Base-by-base conservation (phyloP, 768 basidiomycete genomes). In the Xerocomus brunneocitrinus region DNA sequence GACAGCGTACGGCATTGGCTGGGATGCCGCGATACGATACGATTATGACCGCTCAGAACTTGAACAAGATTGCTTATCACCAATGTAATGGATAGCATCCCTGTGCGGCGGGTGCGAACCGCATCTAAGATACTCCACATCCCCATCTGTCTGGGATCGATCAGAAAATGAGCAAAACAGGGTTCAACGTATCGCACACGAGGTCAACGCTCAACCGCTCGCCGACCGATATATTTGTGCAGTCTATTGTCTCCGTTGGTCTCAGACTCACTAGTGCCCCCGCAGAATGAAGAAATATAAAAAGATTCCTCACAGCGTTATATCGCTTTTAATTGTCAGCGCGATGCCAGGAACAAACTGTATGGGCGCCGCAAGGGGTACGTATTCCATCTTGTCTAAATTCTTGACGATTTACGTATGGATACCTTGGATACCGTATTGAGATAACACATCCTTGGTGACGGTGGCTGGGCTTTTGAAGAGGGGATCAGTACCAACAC, bases 401-500 rank as follows among this genome's bases (percentile, higher is more conserved):
- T 22, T 13, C 46, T 47, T 25, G 13, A 43, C 5, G 40, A 10
- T n/a, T 63, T 49, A 62, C 50, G 48, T 49, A 49, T 34, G 47
- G 43, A 55, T 56, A 43, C 73, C 66, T 62, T 71, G 74, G 58
- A 90, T 77, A 59, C 82, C 81, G 68, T 90, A 91, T 65, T 86
- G 81, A 58, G 74, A 61, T 49, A 92, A 71, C 32, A 80, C 73
- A 32, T 79, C 76, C 24, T 71, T 65, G 52, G 66, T 63, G 51
- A 84, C 76, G 16, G 79, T 61, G 12, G 89, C 83, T 38, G 95
- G 95, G 70, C 91, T 92, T 71, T 83, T 87, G 78, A 97, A 94
- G 36, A 95, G 81, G 40, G 85, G 81, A 71, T 98, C 95, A 24
- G 83, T 79, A 5, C 95, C 94, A 54, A 74, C 81, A 38, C 83